These are phyloP conservation scores for Panicum miliaceum DNA, from an alignment of 176 grass and related monocot genomes.

Conservation along the genomic window DNA sequence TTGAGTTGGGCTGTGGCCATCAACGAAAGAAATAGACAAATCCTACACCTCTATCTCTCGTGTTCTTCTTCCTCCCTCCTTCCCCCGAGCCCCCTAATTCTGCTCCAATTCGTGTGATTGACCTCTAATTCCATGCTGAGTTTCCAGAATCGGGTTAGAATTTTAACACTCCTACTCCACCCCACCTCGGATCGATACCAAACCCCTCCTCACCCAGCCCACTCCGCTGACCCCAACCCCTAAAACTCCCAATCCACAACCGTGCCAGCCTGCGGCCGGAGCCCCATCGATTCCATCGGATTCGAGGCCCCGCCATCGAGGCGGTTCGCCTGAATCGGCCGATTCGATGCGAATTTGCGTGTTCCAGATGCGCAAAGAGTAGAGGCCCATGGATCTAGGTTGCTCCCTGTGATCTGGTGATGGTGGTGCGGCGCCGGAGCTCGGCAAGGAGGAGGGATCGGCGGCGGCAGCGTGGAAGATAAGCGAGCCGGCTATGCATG, in stretches of 20 bases:
- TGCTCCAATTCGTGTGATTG: not conserved
- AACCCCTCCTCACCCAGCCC: not conserved
- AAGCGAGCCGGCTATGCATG: constrained; percentile 81
- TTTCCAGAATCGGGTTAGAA: not conserved
- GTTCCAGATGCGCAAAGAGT: constrained; percentile 41
- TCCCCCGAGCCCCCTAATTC: not conserved
- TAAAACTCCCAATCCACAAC: constrained; percentile 33
- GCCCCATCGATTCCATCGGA: constrained; percentile 32
- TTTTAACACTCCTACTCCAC: not conserved
- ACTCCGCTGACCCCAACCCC: not conserved
- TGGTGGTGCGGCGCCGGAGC: constrained; percentile 57
- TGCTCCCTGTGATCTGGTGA: constrained; percentile 49
- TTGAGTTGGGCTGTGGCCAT: not conserved
- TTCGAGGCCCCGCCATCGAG: constrained; percentile 35
- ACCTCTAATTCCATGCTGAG: not conserved
- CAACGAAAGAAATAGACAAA: not conserved
- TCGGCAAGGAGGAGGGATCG: constrained; percentile 66
- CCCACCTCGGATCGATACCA: constrained; percentile 18
- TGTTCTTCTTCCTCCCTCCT: not conserved
- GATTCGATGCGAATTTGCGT: constrained; percentile 43
- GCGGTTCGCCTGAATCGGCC: not conserved
- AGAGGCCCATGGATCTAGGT: constrained; percentile 58
- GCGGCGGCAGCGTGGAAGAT: constrained; percentile 61
- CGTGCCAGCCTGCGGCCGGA: constrained; percentile 25
- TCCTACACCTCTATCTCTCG: not conserved